phyloP scores from a whole-genome alignment of 345 rosid species.

The Eucalyptus tenuipes region DNA sequence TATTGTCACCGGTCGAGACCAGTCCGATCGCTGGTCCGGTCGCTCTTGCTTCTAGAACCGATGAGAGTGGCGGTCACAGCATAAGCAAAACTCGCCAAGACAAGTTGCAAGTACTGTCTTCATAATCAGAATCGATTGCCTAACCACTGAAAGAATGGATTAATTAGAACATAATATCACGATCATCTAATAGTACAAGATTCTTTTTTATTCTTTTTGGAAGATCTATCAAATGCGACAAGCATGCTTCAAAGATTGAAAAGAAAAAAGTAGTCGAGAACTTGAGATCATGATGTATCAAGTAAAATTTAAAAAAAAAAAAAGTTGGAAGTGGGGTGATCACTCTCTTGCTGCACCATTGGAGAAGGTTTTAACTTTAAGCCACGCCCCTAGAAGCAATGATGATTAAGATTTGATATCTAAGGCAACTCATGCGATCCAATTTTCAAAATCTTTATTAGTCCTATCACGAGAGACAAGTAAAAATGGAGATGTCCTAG shows the following conservation, averaged over 20 bases:
- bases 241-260: background rate
- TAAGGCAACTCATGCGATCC: background rate
- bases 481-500: background rate
- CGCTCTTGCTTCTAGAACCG: background rate
- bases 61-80: background rate
- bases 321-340: background rate
- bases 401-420: background rate
- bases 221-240: background rate
- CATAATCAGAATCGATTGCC: background rate
- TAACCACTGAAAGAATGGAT: background rate
- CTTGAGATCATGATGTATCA: background rate
- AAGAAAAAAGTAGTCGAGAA: background rate
- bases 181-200: background rate
- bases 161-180: background rate
- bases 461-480: background rate
- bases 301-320: background rate
- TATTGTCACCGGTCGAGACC: background rate
- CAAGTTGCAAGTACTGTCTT: background rate
- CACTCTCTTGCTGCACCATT: background rate
- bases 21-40: too few relatives aligned
- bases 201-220: background rate
- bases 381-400: background rate
- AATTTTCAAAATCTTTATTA: background rate
- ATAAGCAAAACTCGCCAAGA: background rate
- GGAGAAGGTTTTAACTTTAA: background rate